These are phyloP conservation scores for Cryptosporidium viatorum DNA, from an alignment of 169 alveolate species.

Conservation along the genomic window DNA sequence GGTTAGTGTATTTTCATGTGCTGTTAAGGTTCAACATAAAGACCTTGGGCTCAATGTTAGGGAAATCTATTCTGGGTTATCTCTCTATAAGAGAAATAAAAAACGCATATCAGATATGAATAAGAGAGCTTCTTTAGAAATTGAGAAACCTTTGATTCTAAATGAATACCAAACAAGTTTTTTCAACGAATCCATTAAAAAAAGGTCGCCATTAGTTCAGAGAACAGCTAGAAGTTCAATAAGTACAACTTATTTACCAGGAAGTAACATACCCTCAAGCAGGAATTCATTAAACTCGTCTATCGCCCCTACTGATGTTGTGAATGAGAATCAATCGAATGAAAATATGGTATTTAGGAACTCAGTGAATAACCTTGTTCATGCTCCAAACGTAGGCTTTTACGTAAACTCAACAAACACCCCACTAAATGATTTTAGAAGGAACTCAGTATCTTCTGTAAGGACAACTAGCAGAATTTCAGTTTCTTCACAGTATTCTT, in stretches of 20 bases:
- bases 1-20: constrained; percentile 33
- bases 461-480: constrained; percentile 32
- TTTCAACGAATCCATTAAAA: background rate
- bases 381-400: background rate
- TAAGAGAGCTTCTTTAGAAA: background rate
- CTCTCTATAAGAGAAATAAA: constrained; percentile 45
- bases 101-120: background rate
- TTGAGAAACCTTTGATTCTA: background rate
- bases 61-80: constrained; percentile 50
- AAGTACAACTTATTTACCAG: constrained; percentile 39
- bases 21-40: constrained; percentile 54
- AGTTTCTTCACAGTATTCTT: constrained; percentile 22
- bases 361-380: background rate
- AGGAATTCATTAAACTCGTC: constrained; percentile 55
- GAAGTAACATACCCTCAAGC: constrained; percentile 46
- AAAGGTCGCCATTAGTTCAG: background rate
- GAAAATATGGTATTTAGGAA: background rate
- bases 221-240: constrained; percentile 70
- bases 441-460: constrained; percentile 15
- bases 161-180: background rate
- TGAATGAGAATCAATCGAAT: background rate
- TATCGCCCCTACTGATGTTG: background rate
- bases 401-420: background rate
- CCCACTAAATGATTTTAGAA: background rate
- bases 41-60: constrained; percentile 68